These are phyloP conservation scores for Boletus sp. DNA, from an alignment of 1,284 basidiomycete species.

Conservation along the genomic window DNA sequence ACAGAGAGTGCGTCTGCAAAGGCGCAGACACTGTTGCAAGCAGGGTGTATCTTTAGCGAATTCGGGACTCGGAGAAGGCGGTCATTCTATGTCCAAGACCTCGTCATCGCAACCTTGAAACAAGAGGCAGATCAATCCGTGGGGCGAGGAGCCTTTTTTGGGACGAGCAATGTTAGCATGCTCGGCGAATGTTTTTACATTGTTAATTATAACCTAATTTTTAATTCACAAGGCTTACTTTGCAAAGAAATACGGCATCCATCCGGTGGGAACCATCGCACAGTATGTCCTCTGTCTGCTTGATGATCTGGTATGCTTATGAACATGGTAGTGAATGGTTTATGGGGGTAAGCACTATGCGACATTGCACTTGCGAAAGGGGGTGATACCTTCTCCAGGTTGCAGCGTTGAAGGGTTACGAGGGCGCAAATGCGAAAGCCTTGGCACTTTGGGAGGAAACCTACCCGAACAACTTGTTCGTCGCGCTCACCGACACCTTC, in stretches of 20 bases:
- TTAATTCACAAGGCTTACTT: constrained; percentile 63
- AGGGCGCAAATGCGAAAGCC: constrained; percentile 68
- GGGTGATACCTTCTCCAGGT: constrained; percentile 43
- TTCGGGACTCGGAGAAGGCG: constrained; percentile 91
- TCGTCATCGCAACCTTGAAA: constrained; percentile 72
- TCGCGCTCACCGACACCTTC: constrained; percentile 93
- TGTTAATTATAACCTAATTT: neutral
- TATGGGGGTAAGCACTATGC: constrained; percentile 69
- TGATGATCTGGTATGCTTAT: constrained; percentile 3
- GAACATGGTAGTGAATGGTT: constrained; percentile 76
- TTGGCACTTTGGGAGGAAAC: constrained; percentile 83
- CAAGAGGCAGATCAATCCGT: constrained; percentile 57
- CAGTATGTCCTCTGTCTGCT: constrained; percentile 56
- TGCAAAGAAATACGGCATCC: constrained; percentile 69
- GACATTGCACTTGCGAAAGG: neutral
- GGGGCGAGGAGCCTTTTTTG: constrained; percentile 62
- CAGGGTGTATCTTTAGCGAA: constrained; percentile 81
- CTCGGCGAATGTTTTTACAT: neutral
- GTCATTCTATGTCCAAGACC: constrained; percentile 77
- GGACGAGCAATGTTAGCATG: constrained; percentile 79
- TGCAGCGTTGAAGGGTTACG: constrained; percentile 81
- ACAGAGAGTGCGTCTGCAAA: constrained; percentile 70
- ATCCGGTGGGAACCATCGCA: constrained; percentile 82
- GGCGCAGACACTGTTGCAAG: constrained; percentile 62
- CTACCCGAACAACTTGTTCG: constrained; percentile 58